Conservation (phyloP, 495 filamentous ascomycete genomes). For the Podospora bellae-mahoneyi region DNA sequence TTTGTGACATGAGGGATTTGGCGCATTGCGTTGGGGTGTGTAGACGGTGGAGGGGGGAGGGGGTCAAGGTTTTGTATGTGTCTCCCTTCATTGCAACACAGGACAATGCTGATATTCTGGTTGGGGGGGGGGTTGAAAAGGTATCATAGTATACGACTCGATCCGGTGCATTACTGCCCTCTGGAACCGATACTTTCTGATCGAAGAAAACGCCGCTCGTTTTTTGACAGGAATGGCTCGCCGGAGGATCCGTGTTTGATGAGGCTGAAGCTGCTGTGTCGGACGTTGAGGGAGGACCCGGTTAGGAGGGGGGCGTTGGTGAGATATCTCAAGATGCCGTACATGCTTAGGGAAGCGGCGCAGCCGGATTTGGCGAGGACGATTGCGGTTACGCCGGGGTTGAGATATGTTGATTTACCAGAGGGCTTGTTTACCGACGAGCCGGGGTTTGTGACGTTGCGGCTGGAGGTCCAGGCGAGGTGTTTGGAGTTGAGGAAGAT, state of each 20-base stretch:
- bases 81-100: no score
- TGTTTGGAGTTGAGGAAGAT: constrained; percentile 85
- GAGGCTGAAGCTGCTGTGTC: constrained; percentile 72
- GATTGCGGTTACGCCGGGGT: constrained; percentile 77
- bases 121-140: constrained; percentile 40
- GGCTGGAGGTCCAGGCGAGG: constrained; percentile 76
- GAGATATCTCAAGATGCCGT: constrained; percentile 82
- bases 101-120: constrained; percentile 11
- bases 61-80: constrained; percentile 55
- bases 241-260: constrained; percentile 73
- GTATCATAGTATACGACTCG: constrained; percentile 87
- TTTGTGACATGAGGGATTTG: constrained; percentile 91
- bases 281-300: constrained; percentile 71
- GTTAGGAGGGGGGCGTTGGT: constrained; percentile 62
- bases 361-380: constrained; percentile 81
- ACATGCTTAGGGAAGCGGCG: constrained; percentile 89
- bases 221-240: constrained; percentile 70
- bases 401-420: constrained; percentile 88
- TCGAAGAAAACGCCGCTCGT: constrained; percentile 69
- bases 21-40: constrained; percentile 71
- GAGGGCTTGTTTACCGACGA: constrained; percentile 83
- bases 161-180: constrained; percentile 91
- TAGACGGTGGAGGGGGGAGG: constrained; percentile 63
- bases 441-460: constrained; percentile 64
- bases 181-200: constrained; percentile 75